Conservation (phyloP, 371 early-diverging fungal genomes). For the Lichtheimia corymbifera region DNA sequence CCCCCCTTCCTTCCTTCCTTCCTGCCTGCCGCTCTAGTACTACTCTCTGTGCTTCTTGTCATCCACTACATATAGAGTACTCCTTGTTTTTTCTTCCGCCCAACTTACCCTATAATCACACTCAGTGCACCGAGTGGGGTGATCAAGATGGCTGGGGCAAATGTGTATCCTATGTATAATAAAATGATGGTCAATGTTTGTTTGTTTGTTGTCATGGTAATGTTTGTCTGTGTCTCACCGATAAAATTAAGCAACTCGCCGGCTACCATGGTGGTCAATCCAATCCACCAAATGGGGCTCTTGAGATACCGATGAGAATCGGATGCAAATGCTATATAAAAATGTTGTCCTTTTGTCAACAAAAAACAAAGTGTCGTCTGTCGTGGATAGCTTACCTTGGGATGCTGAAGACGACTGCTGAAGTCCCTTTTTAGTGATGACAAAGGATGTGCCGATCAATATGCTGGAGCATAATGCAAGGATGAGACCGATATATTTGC, state of each 20-base stretch:
- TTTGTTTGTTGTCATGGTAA: no score
- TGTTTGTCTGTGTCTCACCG: slow-evolving; percentile 6
- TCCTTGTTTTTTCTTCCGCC: not conserved
- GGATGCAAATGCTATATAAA: slow-evolving; percentile 47
- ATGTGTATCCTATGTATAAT: slow-evolving; percentile 73
- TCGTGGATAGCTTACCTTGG: slow-evolving; percentile 4
- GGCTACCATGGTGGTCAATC: slow-evolving; percentile 80
- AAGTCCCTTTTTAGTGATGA: slow-evolving; percentile 84
- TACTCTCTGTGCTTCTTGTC: not conserved
- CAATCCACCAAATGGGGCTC: slow-evolving; percentile 86
- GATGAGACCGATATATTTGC: slow-evolving; percentile 82
- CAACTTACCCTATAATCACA: slow-evolving; percentile 76
- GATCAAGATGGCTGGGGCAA: slow-evolving; percentile 89
- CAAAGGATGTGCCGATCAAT: slow-evolving; percentile 81
- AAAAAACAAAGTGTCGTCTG: no score
- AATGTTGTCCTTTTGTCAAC: no score
- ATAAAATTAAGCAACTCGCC: slow-evolving; percentile 85
- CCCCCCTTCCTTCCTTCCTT: not conserved
- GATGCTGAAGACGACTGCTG: slow-evolving; percentile 15
- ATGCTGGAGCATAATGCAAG: slow-evolving; percentile 81
- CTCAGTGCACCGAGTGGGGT: slow-evolving; percentile 91
- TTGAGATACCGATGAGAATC: slow-evolving; percentile 70
- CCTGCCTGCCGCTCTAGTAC: not conserved
- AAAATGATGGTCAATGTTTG: no score
- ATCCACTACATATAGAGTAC: no score